These are phyloP conservation scores for Entomortierella beljakovae DNA, from an alignment of 192 early-diverging fungal species.

Conservation along the genomic window DNA sequence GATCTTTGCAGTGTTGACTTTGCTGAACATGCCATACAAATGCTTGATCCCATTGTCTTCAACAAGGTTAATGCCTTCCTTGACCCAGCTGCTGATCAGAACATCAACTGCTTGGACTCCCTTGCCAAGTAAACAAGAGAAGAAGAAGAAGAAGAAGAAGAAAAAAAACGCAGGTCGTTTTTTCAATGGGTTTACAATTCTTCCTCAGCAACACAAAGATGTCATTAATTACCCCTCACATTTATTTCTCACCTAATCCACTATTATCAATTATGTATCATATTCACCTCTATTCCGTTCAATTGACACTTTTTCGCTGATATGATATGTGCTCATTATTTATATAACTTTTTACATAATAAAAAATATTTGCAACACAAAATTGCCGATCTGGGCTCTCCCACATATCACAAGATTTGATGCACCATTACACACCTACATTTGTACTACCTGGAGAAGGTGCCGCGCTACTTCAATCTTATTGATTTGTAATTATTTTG, in stretches of 20 bases:
- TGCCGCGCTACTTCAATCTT: too few species aligned
- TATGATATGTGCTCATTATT: too few species aligned
- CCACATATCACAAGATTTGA: too few species aligned
- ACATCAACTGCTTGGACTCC: slow-evolving; percentile 37
- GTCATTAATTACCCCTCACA: not conserved
- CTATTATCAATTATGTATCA: not conserved
- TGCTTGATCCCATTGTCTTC: slow-evolving; percentile 41
- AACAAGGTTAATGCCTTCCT: slow-evolving; percentile 28
- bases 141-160: not conserved
- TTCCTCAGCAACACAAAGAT: not conserved
- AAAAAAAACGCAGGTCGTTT: not conserved
- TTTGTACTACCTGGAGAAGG: too few species aligned
- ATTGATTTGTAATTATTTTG: too few species aligned
- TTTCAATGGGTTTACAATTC: not conserved
- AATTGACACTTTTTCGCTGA: not conserved
- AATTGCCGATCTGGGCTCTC: too few species aligned
- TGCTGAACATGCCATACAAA: slow-evolving; percentile 23
- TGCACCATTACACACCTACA: too few species aligned
- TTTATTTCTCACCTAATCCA: not conserved
- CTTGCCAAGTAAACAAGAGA: too few species aligned
- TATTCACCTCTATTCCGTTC: not conserved
- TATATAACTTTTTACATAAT: too few species aligned
- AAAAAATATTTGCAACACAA: too few species aligned
- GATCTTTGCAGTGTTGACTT: slow-evolving; percentile 28
- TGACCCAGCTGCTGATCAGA: slow-evolving; percentile 20